Evolutionary conservation across 768 basidiomycete genomes (phyloP).

Genomic region (Lentinula lateritia): DNA sequence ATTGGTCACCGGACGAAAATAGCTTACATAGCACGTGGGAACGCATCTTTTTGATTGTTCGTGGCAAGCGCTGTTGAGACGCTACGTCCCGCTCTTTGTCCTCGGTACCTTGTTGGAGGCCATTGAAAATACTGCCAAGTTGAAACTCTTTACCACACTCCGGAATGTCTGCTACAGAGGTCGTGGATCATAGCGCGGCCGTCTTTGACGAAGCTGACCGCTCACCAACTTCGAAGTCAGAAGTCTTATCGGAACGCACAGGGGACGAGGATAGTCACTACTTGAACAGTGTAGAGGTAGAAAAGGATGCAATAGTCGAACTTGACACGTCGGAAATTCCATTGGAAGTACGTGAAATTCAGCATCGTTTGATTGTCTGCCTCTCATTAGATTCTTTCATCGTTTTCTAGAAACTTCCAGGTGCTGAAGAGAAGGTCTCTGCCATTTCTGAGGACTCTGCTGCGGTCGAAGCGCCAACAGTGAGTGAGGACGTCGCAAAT

Average conservation of each 20-base stretch:
- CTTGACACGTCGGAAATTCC: not conserved
- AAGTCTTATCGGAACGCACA: not conserved
- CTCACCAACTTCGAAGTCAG: not conserved
- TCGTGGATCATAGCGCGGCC: not conserved
- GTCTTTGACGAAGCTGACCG: not conserved
- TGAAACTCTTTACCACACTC: not conserved
- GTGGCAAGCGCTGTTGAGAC: not conserved
- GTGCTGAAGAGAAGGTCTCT: no score
- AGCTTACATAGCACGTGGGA: not conserved
- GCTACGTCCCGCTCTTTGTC: not conserved
- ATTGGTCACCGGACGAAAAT: not conserved
- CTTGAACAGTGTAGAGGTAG: not conserved
- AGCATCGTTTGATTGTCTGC: not conserved
- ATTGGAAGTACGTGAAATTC: not conserved
- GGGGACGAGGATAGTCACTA: not conserved
- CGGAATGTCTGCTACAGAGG: constrained; percentile 1
- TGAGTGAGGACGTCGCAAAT: not conserved
- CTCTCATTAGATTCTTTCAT: not conserved
- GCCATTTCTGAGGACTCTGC: not conserved
- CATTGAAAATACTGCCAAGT: not conserved
- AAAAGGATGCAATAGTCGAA: not conserved
- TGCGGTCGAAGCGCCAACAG: not conserved
- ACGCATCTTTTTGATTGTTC: not conserved
- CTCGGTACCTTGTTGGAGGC: not conserved
- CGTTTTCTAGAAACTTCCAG: not conserved